These are phyloP conservation scores for Dispira simplex DNA, from an alignment of 192 early-diverging fungal species.

Conservation along the genomic window DNA sequence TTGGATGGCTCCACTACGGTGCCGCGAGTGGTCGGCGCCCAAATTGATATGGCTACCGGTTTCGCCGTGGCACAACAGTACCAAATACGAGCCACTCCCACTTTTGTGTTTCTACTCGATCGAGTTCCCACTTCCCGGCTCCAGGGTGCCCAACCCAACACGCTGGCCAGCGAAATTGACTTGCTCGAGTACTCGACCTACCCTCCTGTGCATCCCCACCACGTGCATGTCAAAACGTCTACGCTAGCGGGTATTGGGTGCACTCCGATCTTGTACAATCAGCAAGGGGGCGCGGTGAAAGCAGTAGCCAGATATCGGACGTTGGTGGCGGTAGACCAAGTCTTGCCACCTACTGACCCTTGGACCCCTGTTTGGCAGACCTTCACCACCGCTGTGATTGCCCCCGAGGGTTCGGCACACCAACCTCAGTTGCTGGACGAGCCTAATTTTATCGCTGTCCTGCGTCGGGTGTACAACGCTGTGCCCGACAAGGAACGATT, in stretches of 20 bases:
- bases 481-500: background rate
- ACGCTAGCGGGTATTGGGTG: constrained; percentile 23
- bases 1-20: background rate
- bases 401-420: background rate
- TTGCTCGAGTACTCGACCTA: constrained; percentile 41
- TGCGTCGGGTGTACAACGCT: background rate
- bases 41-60: constrained; percentile 40
- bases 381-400: background rate
- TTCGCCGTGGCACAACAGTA: constrained; percentile 34
- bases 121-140: constrained; percentile 38
- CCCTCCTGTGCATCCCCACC: constrained; percentile 54
- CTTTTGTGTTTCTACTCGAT: constrained; percentile 50
- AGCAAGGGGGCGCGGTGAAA: constrained; percentile 16
- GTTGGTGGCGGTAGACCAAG: background rate
- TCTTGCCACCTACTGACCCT: background rate
- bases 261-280: constrained; percentile 25
- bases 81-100: constrained; percentile 45
- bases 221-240: constrained; percentile 19
- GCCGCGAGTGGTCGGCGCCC: constrained; percentile 35
- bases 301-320: constrained; percentile 15
- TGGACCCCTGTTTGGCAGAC: background rate
- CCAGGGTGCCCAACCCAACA: constrained; percentile 40
- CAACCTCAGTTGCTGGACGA: background rate
- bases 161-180: constrained; percentile 41
- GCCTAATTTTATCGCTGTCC: background rate